phyloP scores from a whole-genome alignment of 2,329 filamentous ascomycete species.

The Sphaerulina vaccinii region DNA sequence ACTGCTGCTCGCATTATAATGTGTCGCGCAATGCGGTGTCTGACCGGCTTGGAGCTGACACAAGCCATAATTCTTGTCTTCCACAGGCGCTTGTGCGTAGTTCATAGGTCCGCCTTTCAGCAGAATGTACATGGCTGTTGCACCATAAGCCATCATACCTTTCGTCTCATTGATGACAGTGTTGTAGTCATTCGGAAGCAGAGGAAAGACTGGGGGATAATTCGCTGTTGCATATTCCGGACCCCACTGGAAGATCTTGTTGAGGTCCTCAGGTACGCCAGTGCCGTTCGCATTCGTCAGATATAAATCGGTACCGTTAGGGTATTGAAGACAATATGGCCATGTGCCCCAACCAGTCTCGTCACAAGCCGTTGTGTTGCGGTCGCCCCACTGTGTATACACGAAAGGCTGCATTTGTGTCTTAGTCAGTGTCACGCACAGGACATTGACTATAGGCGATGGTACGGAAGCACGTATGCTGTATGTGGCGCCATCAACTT shows the following conservation, averaged over 20 bases:
- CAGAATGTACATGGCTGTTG: conserved; percentile 65
- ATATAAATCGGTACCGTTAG: conserved; percentile 19
- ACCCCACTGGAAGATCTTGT: conserved; percentile 70
- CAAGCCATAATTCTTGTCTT: conserved; percentile 56
- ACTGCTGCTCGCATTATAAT: conserved; percentile 44
- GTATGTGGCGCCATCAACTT: conserved; percentile 65
- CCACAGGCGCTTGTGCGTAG: neutral
- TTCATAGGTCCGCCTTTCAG: conserved; percentile 45
- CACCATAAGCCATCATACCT: conserved; percentile 32
- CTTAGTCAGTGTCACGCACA: conserved; percentile 66
- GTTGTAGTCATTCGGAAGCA: conserved; percentile 61
- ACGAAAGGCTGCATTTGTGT: conserved; percentile 64
- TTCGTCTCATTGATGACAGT: conserved; percentile 59
- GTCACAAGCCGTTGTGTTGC: conserved; percentile 11
- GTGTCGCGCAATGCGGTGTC: conserved; percentile 66
- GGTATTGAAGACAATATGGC: conserved; percentile 12
- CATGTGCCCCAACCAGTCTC: conserved; percentile 13
- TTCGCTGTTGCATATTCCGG: conserved; percentile 43
- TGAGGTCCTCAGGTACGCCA: conserved; percentile 44
- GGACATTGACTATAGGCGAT: conserved; percentile 67
- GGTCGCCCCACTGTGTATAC: conserved; percentile 58
- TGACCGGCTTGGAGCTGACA: conserved; percentile 66
- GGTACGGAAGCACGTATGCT: conserved; percentile 66
- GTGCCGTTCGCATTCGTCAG: conserved; percentile 17
- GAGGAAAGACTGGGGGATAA: conserved; percentile 45